phyloP scores from a whole-genome alignment of 345 rosid genomes.

The Brassica napus region Da-Ae NC_063446.1:64516501-64517000 shows the following conservation, averaged over 20 bases:
- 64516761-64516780: too few relatives aligned
- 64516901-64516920: background rate
- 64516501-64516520: slow-evolving; percentile 95
- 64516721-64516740: slow-evolving; percentile 2
- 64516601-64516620: slow-evolving; percentile 85
- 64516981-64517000: slow-evolving; percentile 72
- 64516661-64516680: slow-evolving; percentile 96
- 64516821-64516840: slow-evolving; percentile 58
- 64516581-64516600: slow-evolving; percentile 68
- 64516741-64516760: slow-evolving; percentile 8
- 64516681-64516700: slow-evolving; percentile 77
- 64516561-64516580: background rate
- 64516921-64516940: background rate
- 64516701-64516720: slow-evolving; percentile 55
- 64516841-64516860: slow-evolving; percentile 92
- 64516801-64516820: slow-evolving; percentile 82
- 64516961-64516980: slow-evolving; percentile 83
- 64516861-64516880: slow-evolving; percentile 78
- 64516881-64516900: background rate
- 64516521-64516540: slow-evolving; percentile 48
- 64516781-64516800: slow-evolving; percentile 38
- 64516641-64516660: slow-evolving; percentile 92
- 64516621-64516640: slow-evolving; percentile 97
- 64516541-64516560: background rate
- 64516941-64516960: slow-evolving; percentile 67